Evolutionary conservation across 2,329 filamentous ascomycete genomes (phyloP).

Genomic region (Sporothrix dimorphospora): DNA sequence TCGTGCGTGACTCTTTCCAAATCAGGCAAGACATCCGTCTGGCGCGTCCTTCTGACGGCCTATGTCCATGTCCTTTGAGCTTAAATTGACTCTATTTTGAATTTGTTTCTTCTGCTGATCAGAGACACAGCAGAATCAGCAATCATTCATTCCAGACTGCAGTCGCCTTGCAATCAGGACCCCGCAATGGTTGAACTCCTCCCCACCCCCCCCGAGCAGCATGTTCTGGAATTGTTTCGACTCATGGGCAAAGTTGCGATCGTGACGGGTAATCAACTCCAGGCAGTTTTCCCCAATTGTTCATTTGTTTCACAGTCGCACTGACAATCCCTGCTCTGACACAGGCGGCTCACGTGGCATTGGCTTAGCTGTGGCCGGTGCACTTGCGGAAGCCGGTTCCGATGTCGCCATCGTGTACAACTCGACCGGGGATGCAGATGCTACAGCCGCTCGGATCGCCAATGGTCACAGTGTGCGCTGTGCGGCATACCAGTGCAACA

Average conservation of each 20-base stretch:
- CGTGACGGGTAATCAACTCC: not conserved
- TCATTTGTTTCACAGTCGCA: not conserved
- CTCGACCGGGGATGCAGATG: not conserved
- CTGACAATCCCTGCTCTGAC: not conserved
- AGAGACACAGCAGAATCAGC: too few relatives aligned
- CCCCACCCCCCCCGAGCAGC: not conserved
- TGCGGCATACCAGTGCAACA: not conserved
- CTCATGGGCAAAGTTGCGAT: not conserved
- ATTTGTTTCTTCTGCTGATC: not conserved
- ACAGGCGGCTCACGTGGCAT: conserved; percentile 12
- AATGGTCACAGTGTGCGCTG: not conserved
- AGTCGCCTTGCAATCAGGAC: not conserved
- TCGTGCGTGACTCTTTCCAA: not conserved
- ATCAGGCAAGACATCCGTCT: not conserved
- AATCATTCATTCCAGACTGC: too few relatives aligned
- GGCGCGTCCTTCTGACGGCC: not conserved
- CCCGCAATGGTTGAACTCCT: not conserved
- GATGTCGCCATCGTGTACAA: conserved; percentile 22
- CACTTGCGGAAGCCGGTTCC: conserved; percentile 16
- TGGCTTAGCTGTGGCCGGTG: not conserved
- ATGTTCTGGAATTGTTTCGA: not conserved
- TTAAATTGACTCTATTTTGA: not conserved
- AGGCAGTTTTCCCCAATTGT: not conserved
- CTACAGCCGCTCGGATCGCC: not conserved
- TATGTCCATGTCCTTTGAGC: not conserved